Evolutionary conservation across 2,329 filamentous ascomycete genomes (phyloP).

Genomic region (Colletotrichum tropicicola): DNA sequence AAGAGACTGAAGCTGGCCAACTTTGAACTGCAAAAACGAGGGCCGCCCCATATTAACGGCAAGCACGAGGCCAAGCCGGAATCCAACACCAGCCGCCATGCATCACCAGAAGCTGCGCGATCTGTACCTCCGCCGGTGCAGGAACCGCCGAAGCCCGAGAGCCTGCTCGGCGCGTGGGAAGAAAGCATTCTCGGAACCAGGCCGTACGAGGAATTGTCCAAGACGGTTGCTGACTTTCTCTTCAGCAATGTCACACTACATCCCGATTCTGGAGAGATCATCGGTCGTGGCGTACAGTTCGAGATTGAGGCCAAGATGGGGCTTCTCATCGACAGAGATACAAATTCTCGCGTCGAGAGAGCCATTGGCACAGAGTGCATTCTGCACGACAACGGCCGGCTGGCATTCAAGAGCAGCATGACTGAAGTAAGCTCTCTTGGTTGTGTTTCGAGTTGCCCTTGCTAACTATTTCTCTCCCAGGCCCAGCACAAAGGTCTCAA

Average conservation of each 20-base stretch:
- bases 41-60: slow-evolving; percentile 47
- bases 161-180: slow-evolving; percentile 67
- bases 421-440: slow-evolving; percentile 74
- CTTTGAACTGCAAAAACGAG: slow-evolving; percentile 52
- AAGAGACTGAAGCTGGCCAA: slow-evolving; percentile 53
- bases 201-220: slow-evolving; percentile 79
- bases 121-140: slow-evolving; percentile 34
- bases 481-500: slow-evolving; percentile 86
- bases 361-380: slow-evolving; percentile 77
- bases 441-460: background rate
- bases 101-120: slow-evolving; percentile 56
- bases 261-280: slow-evolving; percentile 71
- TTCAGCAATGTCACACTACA: slow-evolving; percentile 76
- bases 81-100: slow-evolving; percentile 49
- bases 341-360: slow-evolving; percentile 73
- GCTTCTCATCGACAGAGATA: slow-evolving; percentile 78
- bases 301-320: slow-evolving; percentile 97
- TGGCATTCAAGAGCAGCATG: slow-evolving; percentile 89
- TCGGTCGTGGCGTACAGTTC: slow-evolving; percentile 74
- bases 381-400: slow-evolving; percentile 66
- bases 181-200: slow-evolving; percentile 74
- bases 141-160: slow-evolving; percentile 34
- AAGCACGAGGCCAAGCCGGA: slow-evolving; percentile 44
- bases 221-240: slow-evolving; percentile 82
- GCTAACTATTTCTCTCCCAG: slow-evolving; percentile 50